Conservation (phyloP, 1,284 basidiomycete species). For the Irpex rosettiformis region DNA sequence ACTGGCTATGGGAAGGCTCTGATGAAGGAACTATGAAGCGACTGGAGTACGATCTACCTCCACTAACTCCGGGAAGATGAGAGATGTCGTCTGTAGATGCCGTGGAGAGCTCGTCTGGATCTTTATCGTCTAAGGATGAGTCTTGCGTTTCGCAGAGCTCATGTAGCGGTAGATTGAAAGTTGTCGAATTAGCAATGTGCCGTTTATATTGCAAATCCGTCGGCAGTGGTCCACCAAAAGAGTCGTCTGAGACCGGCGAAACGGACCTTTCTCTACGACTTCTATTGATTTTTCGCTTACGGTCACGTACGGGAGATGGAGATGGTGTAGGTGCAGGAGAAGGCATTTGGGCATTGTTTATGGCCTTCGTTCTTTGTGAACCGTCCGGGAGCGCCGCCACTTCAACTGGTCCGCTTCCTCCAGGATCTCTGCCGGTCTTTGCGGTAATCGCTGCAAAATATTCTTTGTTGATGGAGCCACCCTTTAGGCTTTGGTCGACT, state of each 20-base stretch:
- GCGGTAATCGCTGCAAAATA: neutral
- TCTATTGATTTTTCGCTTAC: slow-evolving; percentile 6
- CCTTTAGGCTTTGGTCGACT: neutral
- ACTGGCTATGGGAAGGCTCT: slow-evolving; percentile 21
- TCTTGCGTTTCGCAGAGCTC: slow-evolving; percentile 37
- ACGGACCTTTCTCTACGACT: slow-evolving; percentile 30
- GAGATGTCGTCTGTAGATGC: neutral
- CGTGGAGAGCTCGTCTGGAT: slow-evolving; percentile 6
- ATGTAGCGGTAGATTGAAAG: slow-evolving; percentile 56
- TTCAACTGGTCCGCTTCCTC: neutral
- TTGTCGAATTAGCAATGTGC: slow-evolving; percentile 45
- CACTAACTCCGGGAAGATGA: neutral
- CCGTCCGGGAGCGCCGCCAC: neutral
- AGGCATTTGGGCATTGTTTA: neutral
- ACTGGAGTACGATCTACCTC: neutral
- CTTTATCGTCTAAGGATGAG: slow-evolving; percentile 11
- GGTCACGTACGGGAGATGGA: neutral
- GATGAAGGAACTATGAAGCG: slow-evolving; percentile 10
- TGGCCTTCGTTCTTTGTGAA: neutral
- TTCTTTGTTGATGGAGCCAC: neutral
- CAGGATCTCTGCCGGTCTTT: neutral
- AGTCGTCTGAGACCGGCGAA: slow-evolving; percentile 49
- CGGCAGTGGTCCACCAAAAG: slow-evolving; percentile 50
- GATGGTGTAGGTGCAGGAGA: slow-evolving; percentile 1
- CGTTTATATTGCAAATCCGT: slow-evolving; percentile 41